Evolutionary conservation across 2,329 filamentous ascomycete genomes (phyloP).

Genomic region (Claviceps fusiformis): DNA sequence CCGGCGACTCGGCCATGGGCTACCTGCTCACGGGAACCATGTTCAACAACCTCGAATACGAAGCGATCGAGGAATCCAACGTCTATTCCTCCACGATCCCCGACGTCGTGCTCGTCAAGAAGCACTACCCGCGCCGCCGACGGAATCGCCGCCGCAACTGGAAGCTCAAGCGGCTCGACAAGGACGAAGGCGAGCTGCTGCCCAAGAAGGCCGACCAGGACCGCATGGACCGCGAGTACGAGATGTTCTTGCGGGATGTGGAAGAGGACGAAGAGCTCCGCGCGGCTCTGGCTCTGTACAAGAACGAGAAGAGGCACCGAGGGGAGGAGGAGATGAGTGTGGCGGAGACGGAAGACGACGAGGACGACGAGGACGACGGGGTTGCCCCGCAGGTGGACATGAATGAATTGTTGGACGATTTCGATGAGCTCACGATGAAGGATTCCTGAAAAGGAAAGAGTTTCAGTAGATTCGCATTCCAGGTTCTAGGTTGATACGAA

Average conservation of each 20-base stretch:
- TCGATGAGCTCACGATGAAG: constrained; percentile 60
- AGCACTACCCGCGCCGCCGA: constrained; percentile 77
- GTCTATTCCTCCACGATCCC: constrained; percentile 69
- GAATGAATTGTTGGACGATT: constrained; percentile 79
- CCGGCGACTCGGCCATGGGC: constrained; percentile 88
- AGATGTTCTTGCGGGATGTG: constrained; percentile 92
- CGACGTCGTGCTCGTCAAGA: constrained; percentile 93
- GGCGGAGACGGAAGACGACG: constrained; percentile 47
- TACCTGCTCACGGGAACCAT: constrained; percentile 82
- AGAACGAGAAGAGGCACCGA: constrained; percentile 40
- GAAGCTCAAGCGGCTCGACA: constrained; percentile 87
- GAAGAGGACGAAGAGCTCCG: constrained; percentile 89
- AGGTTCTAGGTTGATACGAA: too few species aligned
- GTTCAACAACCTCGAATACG: constrained; percentile 80
- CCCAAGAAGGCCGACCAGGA: constrained; percentile 81
- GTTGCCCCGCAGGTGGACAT: constrained; percentile 59
- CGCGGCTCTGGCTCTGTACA: constrained; percentile 75
- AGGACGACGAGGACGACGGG: constrained; percentile 40
- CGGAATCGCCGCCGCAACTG: constrained; percentile 74
- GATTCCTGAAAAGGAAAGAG: constrained; percentile 9
- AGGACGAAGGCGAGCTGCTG: constrained; percentile 76
- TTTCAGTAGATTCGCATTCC: neutral
- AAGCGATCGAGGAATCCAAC: constrained; percentile 65
- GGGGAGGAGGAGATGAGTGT: constrained; percentile 54
- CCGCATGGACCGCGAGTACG: constrained; percentile 82